Evolutionary conservation across 2,329 filamentous ascomycete genomes (phyloP), one percentile per base, ranked within the genome.

Genomic region (Tympanopsis confertula): DNA sequence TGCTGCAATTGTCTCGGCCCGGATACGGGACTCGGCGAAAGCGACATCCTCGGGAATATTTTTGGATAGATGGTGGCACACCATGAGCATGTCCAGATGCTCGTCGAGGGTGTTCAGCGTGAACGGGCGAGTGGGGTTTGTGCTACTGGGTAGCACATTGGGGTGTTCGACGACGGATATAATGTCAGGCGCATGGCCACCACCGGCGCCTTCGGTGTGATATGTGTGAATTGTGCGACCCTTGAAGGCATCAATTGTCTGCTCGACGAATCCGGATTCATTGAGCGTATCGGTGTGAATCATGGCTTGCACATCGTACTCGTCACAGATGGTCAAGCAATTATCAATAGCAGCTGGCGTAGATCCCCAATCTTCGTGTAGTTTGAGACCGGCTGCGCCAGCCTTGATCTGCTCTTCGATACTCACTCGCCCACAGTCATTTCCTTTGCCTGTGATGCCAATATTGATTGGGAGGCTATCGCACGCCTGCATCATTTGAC

Each of bases 41-140:
- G 88, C 87, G 13, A 96, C 82, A 55, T 96, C 89, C 62, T 96
- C 89, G 41, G 88, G 86, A 42, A 95, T 95, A 59, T 94, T 80
- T 58, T 85, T 86, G 38, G 80, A 87, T 7, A 96, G 67, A 53
- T 96, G 89, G 58, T 96, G 89, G 66, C 89, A 96, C 26, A 94
- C 86, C 89, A 95, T 95, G 35, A 95, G 66, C 89, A 96, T 96
- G 63, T 96, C 89, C 13, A 95, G 74, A 61, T 96, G 89, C 60
- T 96, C 89, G 53, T 95, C 89, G 0, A 96, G 72, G 0, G 89
- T 96, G 64, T 96, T 95, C 46, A 71, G 69, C 2, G 89, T 96
- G 59, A 79, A 95, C 1, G 89, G 89, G 2, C 88, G 71, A 2
- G 89, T 96, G 0, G 89, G 89, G 56, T 94, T 96, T 0, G 89